phyloP scores from a whole-genome alignment of 2,329 filamentous ascomycete genomes.

The Mollisia scopiformis region DNA sequence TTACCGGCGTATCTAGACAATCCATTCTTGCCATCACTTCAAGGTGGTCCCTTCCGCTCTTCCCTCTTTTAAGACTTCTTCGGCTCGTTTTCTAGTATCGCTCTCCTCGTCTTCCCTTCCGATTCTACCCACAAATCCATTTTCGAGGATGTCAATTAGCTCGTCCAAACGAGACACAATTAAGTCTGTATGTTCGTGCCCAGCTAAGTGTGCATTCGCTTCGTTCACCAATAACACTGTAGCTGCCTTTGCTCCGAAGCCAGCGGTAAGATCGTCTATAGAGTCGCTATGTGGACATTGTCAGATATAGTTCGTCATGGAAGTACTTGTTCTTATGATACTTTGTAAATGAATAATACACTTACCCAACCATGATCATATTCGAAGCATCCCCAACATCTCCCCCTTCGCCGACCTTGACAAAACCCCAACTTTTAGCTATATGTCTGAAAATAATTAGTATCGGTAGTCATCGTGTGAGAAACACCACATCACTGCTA shows the following conservation, averaged over 20 bases:
- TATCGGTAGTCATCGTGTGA: neutral
- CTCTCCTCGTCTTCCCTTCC: slow-evolving; percentile 22
- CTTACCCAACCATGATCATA: slow-evolving; percentile 48
- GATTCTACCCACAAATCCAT: slow-evolving; percentile 66
- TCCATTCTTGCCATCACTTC: slow-evolving; percentile 1
- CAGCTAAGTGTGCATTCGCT: slow-evolving; percentile 71
- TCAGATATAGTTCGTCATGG: neutral
- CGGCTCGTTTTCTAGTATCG: slow-evolving; percentile 25
- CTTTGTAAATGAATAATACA: neutral
- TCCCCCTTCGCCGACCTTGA: slow-evolving; percentile 39
- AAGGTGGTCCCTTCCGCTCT: slow-evolving; percentile 18
- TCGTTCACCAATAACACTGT: slow-evolving; percentile 88
- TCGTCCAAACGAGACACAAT: slow-evolving; percentile 75
- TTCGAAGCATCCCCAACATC: slow-evolving; percentile 21
- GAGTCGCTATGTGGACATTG: slow-evolving; percentile 61
- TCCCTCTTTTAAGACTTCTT: slow-evolving; percentile 23
- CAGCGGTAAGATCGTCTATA: slow-evolving; percentile 91
- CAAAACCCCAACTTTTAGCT: slow-evolving; percentile 73
- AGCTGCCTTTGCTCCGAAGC: slow-evolving; percentile 78
- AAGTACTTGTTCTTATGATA: neutral
- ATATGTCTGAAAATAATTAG: slow-evolving; percentile 57
- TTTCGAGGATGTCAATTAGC: slow-evolving; percentile 73
- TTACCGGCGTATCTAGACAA: slow-evolving; percentile 23
- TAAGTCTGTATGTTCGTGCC: slow-evolving; percentile 77
- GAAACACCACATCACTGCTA: neutral